Evolutionary conservation across 2,329 filamentous ascomycete species (phyloP).

Genomic region (Sarocladium oryzae): DNA sequence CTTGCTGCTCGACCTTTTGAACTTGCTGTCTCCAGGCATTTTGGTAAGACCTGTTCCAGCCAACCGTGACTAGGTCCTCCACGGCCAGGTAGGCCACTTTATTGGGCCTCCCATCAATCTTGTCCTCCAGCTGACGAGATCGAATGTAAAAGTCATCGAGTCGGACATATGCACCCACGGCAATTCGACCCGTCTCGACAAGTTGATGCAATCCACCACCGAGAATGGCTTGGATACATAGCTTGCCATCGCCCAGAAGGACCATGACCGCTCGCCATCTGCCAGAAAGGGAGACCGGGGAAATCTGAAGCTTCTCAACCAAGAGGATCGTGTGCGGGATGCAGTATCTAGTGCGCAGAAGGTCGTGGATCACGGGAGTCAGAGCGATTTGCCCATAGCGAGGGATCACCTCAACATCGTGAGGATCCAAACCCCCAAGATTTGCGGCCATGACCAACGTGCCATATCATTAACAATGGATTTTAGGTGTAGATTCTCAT

Average conservation of each 20-base stretch:
- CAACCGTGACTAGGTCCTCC: constrained; percentile 37
- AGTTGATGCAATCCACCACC: constrained; percentile 39
- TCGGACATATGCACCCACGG: constrained; percentile 42
- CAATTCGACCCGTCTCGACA: constrained; percentile 38
- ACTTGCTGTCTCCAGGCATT: constrained; percentile 15
- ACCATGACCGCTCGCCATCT: constrained; percentile 40
- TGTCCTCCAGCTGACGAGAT: constrained; percentile 15
- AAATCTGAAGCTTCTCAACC: constrained; percentile 37
- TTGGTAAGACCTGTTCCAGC: constrained; percentile 39
- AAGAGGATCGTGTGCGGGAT: constrained; percentile 42
- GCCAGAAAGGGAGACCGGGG: constrained; percentile 26
- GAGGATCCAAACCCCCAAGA: not conserved
- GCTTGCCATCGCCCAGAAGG: constrained; percentile 44
- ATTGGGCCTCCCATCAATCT: not conserved
- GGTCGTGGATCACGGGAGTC: constrained; percentile 38
- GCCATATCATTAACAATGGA: not conserved
- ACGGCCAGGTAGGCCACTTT: constrained; percentile 40
- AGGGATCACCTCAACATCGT: not conserved
- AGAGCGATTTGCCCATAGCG: constrained; percentile 12
- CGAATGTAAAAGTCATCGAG: constrained; percentile 35
- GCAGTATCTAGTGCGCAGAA: constrained; percentile 42
- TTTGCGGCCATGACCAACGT: not conserved
- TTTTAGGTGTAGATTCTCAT: no score
- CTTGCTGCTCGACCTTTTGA: constrained; percentile 4
- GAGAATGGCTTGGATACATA: constrained; percentile 49